A percentile compares a stretch with the other conserved stretches of the same genome.
Conservation (phyloP, 2,329 filamentous ascomycete genomes). For the Rosellinia necatrix region DNA sequence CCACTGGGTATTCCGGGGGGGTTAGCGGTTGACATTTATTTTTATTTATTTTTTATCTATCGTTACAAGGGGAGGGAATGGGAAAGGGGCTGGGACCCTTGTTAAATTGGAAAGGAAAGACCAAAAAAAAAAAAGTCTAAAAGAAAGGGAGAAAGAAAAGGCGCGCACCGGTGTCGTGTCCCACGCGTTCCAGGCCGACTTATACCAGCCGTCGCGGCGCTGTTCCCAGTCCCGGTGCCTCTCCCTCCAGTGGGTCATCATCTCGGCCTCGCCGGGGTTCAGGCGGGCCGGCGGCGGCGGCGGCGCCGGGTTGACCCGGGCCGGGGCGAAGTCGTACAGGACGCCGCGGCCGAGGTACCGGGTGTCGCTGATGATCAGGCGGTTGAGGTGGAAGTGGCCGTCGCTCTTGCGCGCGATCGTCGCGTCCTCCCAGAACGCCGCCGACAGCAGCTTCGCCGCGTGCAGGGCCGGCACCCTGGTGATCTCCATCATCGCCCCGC, state of each 20-base stretch:
- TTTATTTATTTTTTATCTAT: too few relatives aligned
- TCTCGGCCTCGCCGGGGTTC: not conserved
- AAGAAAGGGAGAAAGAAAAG: too few relatives aligned
- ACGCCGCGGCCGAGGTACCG: not conserved
- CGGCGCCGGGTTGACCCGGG: too few relatives aligned
- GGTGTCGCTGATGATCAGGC: not conserved
- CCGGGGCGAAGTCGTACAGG: too few relatives aligned
- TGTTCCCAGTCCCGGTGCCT: not conserved
- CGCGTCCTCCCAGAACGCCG: constrained; percentile 14
- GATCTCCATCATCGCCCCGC: not conserved
- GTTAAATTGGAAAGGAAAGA: too few relatives aligned
- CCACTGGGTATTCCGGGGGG: too few relatives aligned
- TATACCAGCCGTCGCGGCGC: not conserved
- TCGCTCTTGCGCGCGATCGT: constrained; percentile 1
- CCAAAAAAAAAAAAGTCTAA: too few relatives aligned
- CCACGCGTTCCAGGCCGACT: not conserved
- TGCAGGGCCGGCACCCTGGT: not conserved
- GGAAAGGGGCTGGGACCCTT: too few relatives aligned
- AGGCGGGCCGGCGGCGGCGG: not conserved
- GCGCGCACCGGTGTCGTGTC: constrained; percentile 6
- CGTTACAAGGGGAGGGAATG: too few relatives aligned
- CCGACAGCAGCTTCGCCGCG: constrained; percentile 12
- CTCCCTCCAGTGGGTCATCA: not conserved
- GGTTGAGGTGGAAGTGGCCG: constrained; percentile 1
- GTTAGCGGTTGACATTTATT: too few relatives aligned